Conservation (phyloP, 768 basidiomycete species). For the Chiua virens region DNA sequence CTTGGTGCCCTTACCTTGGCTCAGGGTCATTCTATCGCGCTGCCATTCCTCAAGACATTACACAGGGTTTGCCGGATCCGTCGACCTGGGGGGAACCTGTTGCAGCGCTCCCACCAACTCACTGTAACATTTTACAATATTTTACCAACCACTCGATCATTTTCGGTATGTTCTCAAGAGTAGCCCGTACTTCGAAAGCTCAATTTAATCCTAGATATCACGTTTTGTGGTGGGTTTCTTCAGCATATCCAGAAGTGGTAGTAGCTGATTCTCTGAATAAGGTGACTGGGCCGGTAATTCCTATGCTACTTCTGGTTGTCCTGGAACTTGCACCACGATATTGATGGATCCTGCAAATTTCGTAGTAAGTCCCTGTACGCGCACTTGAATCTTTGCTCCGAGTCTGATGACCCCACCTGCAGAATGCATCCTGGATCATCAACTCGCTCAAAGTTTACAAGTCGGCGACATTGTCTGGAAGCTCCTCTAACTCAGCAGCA, state of each 20-base stretch:
- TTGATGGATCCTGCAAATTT: slow-evolving; percentile 73
- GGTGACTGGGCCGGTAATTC: slow-evolving; percentile 87
- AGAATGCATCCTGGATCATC: slow-evolving; percentile 84
- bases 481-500: slow-evolving; percentile 24
- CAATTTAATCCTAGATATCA: slow-evolving; percentile 56
- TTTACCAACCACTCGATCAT: slow-evolving; percentile 74
- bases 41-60: slow-evolving; percentile 69
- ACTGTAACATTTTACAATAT: slow-evolving; percentile 57
- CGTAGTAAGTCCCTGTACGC: slow-evolving; percentile 45
- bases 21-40: slow-evolving; percentile 83
- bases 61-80: slow-evolving; percentile 60
- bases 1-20: slow-evolving; percentile 3
- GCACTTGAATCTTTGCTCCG: neutral
- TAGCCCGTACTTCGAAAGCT: slow-evolving; percentile 9
- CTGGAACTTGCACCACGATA: slow-evolving; percentile 65
- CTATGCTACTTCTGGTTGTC: slow-evolving; percentile 70
- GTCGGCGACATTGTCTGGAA: slow-evolving; percentile 48
- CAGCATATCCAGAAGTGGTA: neutral
- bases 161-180: slow-evolving; percentile 53
- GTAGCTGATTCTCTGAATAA: slow-evolving; percentile 27
- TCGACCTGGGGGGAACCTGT: slow-evolving; percentile 67
- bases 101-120: slow-evolving; percentile 52
- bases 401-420: slow-evolving; percentile 7
- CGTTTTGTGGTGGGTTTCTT: slow-evolving; percentile 65
- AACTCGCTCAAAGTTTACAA: slow-evolving; percentile 76